Evolutionary conservation across 2,329 filamentous ascomycete genomes (phyloP).

Genomic region (Pseudophaeomoniella oleicola): DNA sequence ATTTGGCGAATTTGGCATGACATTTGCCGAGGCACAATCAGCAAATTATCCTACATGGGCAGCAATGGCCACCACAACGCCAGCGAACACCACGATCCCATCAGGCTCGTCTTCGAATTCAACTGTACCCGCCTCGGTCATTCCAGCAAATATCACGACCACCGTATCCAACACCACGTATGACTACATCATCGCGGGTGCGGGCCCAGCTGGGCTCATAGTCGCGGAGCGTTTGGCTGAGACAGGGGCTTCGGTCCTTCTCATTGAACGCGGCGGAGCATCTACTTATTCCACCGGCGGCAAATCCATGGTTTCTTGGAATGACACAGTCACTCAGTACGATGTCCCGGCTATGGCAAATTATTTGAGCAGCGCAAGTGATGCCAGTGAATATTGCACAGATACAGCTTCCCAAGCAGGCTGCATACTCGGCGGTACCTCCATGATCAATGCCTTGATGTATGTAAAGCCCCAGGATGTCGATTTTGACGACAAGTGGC

Average conservation of each 20-base stretch:
- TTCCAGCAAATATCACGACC: neutral
- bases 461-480: slow-evolving; percentile 17
- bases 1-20: neutral
- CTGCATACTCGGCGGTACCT: slow-evolving; percentile 24
- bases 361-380: slow-evolving; percentile 10
- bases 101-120: neutral
- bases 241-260: slow-evolving; percentile 21
- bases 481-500: slow-evolving; percentile 63
- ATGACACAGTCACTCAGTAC: slow-evolving; percentile 17
- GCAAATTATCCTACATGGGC: neutral
- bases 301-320: slow-evolving; percentile 16
- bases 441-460: slow-evolving; percentile 19
- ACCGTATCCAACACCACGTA: slow-evolving; percentile 19
- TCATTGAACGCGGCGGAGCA: slow-evolving; percentile 23
- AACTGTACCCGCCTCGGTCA: neutral
- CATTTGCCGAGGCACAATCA: neutral
- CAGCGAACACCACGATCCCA: neutral
- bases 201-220: slow-evolving; percentile 22
- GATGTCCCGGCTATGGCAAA: slow-evolving; percentile 17
- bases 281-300: slow-evolving; percentile 20
- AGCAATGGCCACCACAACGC: neutral
- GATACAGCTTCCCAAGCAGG: slow-evolving; percentile 21
- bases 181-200: slow-evolving; percentile 26
- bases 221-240: slow-evolving; percentile 22
- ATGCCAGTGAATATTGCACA: slow-evolving; percentile 17